phyloP scores from a whole-genome alignment of 345 rosid genomes.

The Lumnitzera littorea region DNA sequence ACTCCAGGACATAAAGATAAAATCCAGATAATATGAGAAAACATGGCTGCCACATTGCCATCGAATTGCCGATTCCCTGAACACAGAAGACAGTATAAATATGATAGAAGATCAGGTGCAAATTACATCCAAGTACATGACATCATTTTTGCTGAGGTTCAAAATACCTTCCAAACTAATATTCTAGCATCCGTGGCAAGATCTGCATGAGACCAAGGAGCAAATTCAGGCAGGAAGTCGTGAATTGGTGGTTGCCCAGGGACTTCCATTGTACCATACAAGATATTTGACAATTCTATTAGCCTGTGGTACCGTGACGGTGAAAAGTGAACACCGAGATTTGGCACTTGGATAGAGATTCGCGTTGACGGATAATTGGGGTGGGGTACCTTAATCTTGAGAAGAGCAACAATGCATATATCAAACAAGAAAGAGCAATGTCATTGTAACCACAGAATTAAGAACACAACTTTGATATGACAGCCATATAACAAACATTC shows the following conservation, averaged over 20 bases:
- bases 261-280: conserved; percentile 44
- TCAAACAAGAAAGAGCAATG: not conserved
- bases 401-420: not conserved
- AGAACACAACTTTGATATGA: too few relatives aligned
- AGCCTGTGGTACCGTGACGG: conserved; percentile 72
- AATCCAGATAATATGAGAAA: conserved; percentile 80
- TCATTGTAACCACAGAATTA: too few relatives aligned
- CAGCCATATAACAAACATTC: conserved; percentile 3
- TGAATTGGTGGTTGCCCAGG: conserved; percentile 60
- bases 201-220: conserved; percentile 69
- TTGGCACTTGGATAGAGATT: conserved; percentile 93
- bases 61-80: conserved; percentile 93
- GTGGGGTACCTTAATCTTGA: conserved; percentile 78
- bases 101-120: conserved; percentile 5
- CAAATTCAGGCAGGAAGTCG: conserved; percentile 46
- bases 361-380: conserved; percentile 85
- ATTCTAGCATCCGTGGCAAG: conserved; percentile 66
- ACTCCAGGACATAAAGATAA: conserved; percentile 78
- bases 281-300: conserved; percentile 59
- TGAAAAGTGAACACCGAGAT: conserved; percentile 89
- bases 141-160: conserved; percentile 5
- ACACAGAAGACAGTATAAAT: conserved; percentile 14
- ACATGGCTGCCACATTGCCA: conserved; percentile 93
- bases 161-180: conserved; percentile 87
- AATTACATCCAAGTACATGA: conserved; percentile 16